Conservation (phyloP, 2,329 filamentous ascomycete genomes). For the Ceratocystis cacaofunesta region DNA sequence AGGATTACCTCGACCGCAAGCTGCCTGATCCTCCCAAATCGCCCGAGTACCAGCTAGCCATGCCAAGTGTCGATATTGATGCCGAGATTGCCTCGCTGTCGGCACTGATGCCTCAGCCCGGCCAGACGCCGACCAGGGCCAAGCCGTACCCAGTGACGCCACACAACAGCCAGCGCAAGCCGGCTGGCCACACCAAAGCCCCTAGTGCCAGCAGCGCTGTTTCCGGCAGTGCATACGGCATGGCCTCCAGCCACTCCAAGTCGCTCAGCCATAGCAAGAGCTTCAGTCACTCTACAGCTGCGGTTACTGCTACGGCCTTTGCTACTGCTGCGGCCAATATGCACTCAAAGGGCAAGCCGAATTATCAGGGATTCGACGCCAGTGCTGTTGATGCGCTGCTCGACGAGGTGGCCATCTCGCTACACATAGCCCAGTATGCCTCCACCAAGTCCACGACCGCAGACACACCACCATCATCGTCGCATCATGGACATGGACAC, state of each 20-base stretch:
- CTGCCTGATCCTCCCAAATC: conserved; percentile 10
- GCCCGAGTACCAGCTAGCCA: conserved; percentile 5
- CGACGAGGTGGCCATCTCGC: conserved; percentile 14
- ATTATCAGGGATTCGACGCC: neutral
- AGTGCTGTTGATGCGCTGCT: conserved; percentile 13
- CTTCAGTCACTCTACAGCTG: neutral
- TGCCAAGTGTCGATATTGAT: conserved; percentile 3
- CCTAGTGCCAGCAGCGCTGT: neutral
- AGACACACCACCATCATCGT: neutral
- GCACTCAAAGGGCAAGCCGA: neutral
- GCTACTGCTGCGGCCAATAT: neutral
- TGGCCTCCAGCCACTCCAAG: neutral
- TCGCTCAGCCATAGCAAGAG: conserved; percentile 1
- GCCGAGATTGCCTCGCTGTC: conserved; percentile 8
- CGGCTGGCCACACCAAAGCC: neutral
- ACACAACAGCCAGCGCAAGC: neutral
- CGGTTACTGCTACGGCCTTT: neutral
- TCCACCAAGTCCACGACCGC: neutral
- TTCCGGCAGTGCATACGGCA: too few relatives aligned
- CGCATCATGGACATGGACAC: conserved; percentile 2
- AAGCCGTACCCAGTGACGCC: neutral
- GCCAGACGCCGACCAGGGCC: neutral
- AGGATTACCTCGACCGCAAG: conserved; percentile 7
- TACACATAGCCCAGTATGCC: conserved; percentile 12
- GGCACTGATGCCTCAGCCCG: neutral